phyloP scores from a whole-genome alignment of 495 filamentous ascomycete genomes.

The Hypoxylon trugodes region DNA sequence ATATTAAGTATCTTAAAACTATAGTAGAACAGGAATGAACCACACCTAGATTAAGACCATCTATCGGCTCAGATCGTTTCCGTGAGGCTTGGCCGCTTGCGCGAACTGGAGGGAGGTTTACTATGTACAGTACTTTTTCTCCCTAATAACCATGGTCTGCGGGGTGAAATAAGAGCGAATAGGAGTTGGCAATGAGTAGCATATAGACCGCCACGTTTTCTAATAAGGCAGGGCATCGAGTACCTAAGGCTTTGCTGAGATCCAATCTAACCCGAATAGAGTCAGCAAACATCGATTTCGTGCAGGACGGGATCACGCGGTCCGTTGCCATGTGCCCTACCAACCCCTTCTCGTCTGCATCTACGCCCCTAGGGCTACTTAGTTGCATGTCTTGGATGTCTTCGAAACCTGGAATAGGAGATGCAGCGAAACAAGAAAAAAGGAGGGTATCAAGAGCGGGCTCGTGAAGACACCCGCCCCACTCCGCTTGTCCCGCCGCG shows the following conservation, averaged over 20 bases:
- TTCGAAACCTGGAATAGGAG: slow-evolving; percentile 9
- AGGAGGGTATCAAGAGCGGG: slow-evolving; percentile 22
- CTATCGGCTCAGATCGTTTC: slow-evolving; percentile 18
- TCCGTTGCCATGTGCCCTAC: slow-evolving; percentile 11
- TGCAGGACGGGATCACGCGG: slow-evolving; percentile 28
- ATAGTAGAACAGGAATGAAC: neutral
- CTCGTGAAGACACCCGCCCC: slow-evolving; percentile 22
- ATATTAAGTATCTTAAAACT: slow-evolving; percentile 15
- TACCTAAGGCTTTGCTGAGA: neutral
- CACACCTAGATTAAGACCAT: slow-evolving; percentile 25
- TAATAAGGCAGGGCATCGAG: slow-evolving; percentile 13
- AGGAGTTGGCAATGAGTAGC: too few species aligned
- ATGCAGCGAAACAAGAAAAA: neutral
- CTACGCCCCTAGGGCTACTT: slow-evolving; percentile 12
- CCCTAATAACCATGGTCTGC: slow-evolving; percentile 7
- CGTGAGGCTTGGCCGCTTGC: slow-evolving; percentile 10
- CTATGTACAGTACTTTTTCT: neutral
- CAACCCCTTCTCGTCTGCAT: slow-evolving; percentile 10
- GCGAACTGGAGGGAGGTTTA: slow-evolving; percentile 1
- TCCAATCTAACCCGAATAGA: slow-evolving; percentile 6
- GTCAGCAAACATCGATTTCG: slow-evolving; percentile 6
- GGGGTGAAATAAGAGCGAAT: neutral
- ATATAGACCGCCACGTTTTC: slow-evolving; percentile 10
- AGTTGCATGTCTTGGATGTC: slow-evolving; percentile 19
- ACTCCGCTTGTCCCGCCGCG: slow-evolving; percentile 33